Evolutionary conservation across 371 early-diverging fungal genomes (phyloP), one percentile per base, ranked within the genome.

Genomic region (Circinella minor): DNA sequence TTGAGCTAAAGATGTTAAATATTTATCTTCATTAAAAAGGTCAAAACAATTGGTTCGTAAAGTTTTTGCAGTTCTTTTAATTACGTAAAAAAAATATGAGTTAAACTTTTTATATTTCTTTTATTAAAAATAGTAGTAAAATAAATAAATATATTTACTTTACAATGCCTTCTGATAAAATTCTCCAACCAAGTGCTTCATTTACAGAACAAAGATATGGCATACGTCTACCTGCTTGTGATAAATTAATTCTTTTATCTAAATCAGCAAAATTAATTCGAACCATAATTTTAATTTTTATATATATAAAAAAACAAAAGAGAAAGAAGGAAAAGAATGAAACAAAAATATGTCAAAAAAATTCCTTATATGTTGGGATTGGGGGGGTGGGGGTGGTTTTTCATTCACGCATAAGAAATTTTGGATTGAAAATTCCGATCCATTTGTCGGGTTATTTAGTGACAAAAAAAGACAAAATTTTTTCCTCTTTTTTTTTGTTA

Each of bases 1-100:
- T 8, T 76, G n/a, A 47, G 82, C 70, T 47, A 80, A 62, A 1
- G 73, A 75, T 1, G 80, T 83, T 36, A 79, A 61, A 46, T 77
- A 77, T 17, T 27, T 27, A 27, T 63, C 59, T 27, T 77, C 75
- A 18, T 63, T 43, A 9, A 65, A 34, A 34, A 79, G 38, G 27
- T 72, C 55, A 36, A 63, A 71, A 13, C 66, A 57, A 37, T 77
- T 63, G 4, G 79, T 75, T 5, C 74, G 65, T 43, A 83, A 38
- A 13, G 71, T 76, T 57, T 73, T 78, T 36, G 54, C 63, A 20
- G 65, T 36, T 48, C 81, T 80, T 61, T n/a, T 43, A 34, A 38
- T 4, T 18, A 3, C 13, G 57, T n/a, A 8, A 17, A 27, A 11
- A 37, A 27, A 20, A 18, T 9, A 20, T 3, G 13, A 38, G 17